Evolutionary conservation across 2,329 filamentous ascomycete genomes (phyloP).

Genomic region (Neonectria hederae): DNA sequence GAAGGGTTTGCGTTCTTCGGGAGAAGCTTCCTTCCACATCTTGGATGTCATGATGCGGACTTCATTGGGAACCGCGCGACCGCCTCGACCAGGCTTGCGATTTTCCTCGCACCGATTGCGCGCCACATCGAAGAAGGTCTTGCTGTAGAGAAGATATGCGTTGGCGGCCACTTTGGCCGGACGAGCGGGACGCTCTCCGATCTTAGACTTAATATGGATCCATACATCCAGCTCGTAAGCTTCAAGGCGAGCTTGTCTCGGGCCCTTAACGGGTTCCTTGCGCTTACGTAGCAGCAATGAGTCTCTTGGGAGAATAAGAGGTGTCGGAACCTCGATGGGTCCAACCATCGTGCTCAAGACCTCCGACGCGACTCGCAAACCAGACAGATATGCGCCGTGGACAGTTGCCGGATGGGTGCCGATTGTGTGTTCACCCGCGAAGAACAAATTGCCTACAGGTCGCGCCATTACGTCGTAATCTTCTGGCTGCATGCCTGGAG

Average conservation of each 20-base stretch:
- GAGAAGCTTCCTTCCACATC: slow-evolving; percentile 85
- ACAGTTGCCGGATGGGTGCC: slow-evolving; percentile 96
- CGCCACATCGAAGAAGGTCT: slow-evolving; percentile 74
- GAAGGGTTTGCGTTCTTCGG: slow-evolving; percentile 79
- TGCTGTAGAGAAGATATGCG: slow-evolving; percentile 90
- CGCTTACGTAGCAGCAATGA: slow-evolving; percentile 62
- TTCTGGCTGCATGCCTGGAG: slow-evolving; percentile 79
- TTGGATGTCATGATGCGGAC: slow-evolving; percentile 86
- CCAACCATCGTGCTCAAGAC: slow-evolving; percentile 83
- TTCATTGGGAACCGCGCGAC: slow-evolving; percentile 74
- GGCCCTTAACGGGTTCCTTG: slow-evolving; percentile 60
- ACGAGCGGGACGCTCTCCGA: slow-evolving; percentile 79
- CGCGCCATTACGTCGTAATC: slow-evolving; percentile 95
- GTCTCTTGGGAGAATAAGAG: slow-evolving; percentile 76
- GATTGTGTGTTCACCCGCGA: slow-evolving; percentile 96
- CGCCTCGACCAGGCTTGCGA: slow-evolving; percentile 69
- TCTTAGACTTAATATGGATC: slow-evolving; percentile 60
- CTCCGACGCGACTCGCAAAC: slow-evolving; percentile 87
- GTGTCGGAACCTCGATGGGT: slow-evolving; percentile 78
- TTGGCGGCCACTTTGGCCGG: slow-evolving; percentile 81
- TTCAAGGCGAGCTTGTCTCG: slow-evolving; percentile 62
- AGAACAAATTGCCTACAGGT: slow-evolving; percentile 86
- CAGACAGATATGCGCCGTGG: slow-evolving; percentile 94
- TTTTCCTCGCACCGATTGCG: slow-evolving; percentile 70
- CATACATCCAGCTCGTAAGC: slow-evolving; percentile 65